Conservation (phyloP, 2,329 filamentous ascomycete species). For the Verticillium tricorpus region DNA sequence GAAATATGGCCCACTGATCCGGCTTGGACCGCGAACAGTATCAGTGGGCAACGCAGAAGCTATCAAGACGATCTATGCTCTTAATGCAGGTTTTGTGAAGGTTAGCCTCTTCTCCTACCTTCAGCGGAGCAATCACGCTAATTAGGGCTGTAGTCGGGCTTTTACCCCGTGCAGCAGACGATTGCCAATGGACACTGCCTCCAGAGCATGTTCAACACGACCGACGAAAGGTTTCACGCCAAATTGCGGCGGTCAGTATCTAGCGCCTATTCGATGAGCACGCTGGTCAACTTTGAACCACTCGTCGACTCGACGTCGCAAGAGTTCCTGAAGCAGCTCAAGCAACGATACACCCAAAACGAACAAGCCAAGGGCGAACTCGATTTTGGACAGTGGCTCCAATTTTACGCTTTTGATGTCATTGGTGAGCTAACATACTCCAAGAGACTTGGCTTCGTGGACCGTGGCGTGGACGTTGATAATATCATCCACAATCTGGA, state of each 20-base stretch:
- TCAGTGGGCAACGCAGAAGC: constrained; percentile 71
- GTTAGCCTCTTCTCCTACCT: constrained; percentile 31
- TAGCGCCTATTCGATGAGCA: constrained; percentile 33
- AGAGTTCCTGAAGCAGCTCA: constrained; percentile 12
- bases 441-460: constrained; percentile 29
- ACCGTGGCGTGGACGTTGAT: constrained; percentile 26
- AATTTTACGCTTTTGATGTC: constrained; percentile 36
- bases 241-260: constrained; percentile 32
- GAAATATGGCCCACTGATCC: constrained; percentile 68
- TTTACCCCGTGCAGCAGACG: constrained; percentile 23
- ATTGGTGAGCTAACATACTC: constrained; percentile 30
- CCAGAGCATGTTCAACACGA: constrained; percentile 29
- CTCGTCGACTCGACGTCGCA: constrained; percentile 26
- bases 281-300: constrained; percentile 31
- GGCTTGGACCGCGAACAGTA: constrained; percentile 68
- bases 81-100: constrained; percentile 79
- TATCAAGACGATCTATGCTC: constrained; percentile 71
- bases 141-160: constrained; percentile 13
- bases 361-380: not conserved
- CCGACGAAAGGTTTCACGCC: constrained; percentile 34
- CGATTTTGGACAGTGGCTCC: constrained; percentile 28
- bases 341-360: not conserved
- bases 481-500: constrained; percentile 21
- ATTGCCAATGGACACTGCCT: constrained; percentile 20
- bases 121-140: not conserved